A percentile compares a stretch with the other conserved stretches of the same genome.
These are phyloP conservation scores for Leishmania lainsoni DNA, from an alignment of 208 protist species.

Conservation along the genomic window DNA sequence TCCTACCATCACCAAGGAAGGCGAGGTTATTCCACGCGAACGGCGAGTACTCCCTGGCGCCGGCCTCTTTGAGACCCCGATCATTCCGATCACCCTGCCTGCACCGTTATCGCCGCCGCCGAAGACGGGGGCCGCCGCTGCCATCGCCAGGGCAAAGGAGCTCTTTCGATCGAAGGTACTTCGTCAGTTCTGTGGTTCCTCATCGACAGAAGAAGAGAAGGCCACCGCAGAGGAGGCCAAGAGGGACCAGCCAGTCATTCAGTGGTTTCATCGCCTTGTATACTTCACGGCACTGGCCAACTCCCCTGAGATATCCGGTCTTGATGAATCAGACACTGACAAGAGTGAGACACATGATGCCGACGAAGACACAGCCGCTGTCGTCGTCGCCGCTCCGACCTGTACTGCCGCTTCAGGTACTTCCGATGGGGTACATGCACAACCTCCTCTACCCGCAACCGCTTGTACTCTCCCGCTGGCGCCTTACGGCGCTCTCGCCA, in stretches of 20 bases:
- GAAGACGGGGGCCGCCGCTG: not conserved
- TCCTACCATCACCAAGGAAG: conserved; percentile 23
- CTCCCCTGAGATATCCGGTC: conserved; percentile 8
- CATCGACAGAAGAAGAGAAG: not conserved
- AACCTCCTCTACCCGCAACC: not conserved
- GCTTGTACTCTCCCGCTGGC: not conserved
- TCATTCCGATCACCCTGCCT: not conserved
- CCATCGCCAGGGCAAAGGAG: not conserved
- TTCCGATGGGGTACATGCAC: too few relatives aligned
- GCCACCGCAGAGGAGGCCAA: not conserved
- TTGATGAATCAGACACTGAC: not conserved
- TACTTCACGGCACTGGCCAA: conserved; percentile 21
- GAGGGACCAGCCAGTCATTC: not conserved
- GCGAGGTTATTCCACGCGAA: conserved; percentile 26
- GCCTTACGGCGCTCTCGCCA: not conserved
- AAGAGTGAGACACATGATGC: not conserved
- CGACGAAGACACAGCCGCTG: not conserved
- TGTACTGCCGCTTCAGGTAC: not conserved
- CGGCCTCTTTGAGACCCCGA: conserved; percentile 27
- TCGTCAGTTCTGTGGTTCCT: not conserved
- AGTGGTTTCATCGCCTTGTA: conserved; percentile 22
- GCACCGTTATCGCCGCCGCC: not conserved
- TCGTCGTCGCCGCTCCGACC: not conserved
- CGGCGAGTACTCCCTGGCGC: conserved; percentile 22
- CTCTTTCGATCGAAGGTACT: not conserved